A percentile compares a stretch with the other conserved stretches of the same genome.
Conservation (phyloP, 1,284 basidiomycete species). For the Ganoderma lucidum region DNA sequence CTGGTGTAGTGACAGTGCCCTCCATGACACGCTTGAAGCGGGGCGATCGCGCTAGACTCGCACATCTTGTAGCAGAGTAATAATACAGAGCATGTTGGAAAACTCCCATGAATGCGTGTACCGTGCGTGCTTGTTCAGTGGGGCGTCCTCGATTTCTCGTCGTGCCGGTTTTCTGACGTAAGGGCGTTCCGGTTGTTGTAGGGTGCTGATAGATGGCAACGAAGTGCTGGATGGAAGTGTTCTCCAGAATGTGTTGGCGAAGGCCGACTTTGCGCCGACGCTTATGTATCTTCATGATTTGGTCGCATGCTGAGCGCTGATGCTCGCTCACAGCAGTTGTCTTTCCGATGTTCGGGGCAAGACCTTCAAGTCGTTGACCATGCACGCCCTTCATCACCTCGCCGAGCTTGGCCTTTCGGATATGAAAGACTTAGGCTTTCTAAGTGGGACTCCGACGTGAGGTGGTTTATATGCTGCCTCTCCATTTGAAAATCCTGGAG, state of each 20-base stretch:
- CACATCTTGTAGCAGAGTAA: constrained; percentile 26
- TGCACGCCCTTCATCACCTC: neutral
- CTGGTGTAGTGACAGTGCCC: constrained; percentile 3
- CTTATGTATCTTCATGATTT: neutral
- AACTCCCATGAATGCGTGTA: neutral
- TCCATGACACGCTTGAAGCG: constrained; percentile 26
- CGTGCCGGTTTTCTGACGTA: no score
- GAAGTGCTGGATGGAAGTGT: neutral
- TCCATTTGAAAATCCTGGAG: neutral
- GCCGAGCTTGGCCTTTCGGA: neutral
- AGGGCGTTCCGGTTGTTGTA: neutral
- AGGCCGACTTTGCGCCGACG: neutral
- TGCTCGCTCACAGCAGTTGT: neutral
- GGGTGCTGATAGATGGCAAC: neutral
- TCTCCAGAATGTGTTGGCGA: neutral
- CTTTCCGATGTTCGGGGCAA: neutral
- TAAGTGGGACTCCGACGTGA: neutral
- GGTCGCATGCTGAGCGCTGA: neutral
- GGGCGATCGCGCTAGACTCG: constrained; percentile 20
- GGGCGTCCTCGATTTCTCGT: neutral
- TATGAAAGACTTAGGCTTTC: neutral
- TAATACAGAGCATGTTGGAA: constrained; percentile 29
- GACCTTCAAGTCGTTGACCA: neutral
- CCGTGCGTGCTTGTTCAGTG: neutral
- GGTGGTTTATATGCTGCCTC: neutral